Evolutionary conservation across 768 basidiomycete species (phyloP).

Genomic region (Tylopilus plumbeoviolaceoides): DNA sequence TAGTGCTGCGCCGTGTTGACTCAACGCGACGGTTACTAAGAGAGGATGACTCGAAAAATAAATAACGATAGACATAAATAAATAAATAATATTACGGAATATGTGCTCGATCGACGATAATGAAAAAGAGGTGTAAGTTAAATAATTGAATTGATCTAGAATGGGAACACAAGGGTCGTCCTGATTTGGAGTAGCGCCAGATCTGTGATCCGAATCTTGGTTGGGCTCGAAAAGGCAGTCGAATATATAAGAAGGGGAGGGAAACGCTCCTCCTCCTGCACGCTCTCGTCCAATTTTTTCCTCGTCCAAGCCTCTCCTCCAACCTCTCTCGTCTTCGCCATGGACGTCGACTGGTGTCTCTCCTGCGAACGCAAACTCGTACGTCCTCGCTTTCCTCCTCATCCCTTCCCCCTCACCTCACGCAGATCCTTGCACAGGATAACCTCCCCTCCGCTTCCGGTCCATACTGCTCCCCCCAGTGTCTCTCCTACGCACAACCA

Average conservation of each 20-base stretch:
- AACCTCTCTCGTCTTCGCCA: conserved; percentile 20
- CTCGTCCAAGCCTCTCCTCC: background rate
- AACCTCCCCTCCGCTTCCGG: conserved; percentile 27
- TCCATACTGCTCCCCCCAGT: conserved; percentile 55
- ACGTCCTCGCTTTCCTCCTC: conserved; percentile 24
- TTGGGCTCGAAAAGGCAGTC: conserved; percentile 19
- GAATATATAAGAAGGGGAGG: conserved; percentile 27
- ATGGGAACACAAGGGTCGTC: conserved; percentile 18
- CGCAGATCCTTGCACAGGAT: conserved; percentile 14
- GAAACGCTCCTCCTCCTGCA: conserved; percentile 6
- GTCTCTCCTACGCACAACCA: conserved; percentile 36
- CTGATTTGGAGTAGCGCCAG: conserved; percentile 6
- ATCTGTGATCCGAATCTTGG: conserved; percentile 25
- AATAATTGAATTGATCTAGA: conserved; percentile 28
- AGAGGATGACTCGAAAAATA: conserved; percentile 1
- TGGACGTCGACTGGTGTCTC: conserved; percentile 74
- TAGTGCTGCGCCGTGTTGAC: conserved; percentile 23
- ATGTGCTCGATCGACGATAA: conserved; percentile 33
- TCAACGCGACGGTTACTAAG: conserved; percentile 2
- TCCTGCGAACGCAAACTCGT: conserved; percentile 58
- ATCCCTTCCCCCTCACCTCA: background rate
- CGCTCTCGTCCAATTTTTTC: conserved; percentile 20
- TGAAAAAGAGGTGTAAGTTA: conserved; percentile 28
- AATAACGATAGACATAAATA: conserved; percentile 3
- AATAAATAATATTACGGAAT: conserved; percentile 21